Evolutionary conservation across 106 monocot species (phyloP), one percentile per base, ranked within the genome.

Genomic region (Amphibolis antarctica): DNA sequence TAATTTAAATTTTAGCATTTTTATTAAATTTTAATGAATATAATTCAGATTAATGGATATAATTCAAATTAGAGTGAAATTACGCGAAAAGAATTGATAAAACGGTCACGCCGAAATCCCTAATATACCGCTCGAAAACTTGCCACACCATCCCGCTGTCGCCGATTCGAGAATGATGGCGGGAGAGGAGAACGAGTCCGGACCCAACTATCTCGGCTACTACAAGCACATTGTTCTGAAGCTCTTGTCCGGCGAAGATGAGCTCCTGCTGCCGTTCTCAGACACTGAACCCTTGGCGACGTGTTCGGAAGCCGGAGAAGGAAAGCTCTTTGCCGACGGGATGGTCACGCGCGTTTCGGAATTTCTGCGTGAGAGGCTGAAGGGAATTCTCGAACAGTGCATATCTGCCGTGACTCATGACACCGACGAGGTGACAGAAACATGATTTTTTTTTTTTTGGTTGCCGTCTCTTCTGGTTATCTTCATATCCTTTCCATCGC

Each of bases 201-300:
- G 43, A 21, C 63, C 63, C 12, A 15, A 63, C 15, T 63, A 63
- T 24, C 63, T 63, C 6, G 28, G 45, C 4, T 63, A 63, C 63
- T 47, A 63, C 31, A 63, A 48, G 47, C 12, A 63, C 19, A 46
- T 46, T 12, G 22, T 63, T 21, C 47, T 47, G 14, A 47, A 63
- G 63, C 27, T 63, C 18, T 36, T 63, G 46, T 63, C 63, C 25
- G 47, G 31, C 13, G 23, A 2, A 4, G 46, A 63, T 24, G 63
- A 63, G 24, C 47, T 63, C 27, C 63, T 63, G 26, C 20, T 27
- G 11, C 63, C 63, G 0, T 46, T 26, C 46, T 46, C 63, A 17
- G 12, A 46, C 12, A 24, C 24, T 18, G 36, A 60, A 42, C 20
- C 10, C 5, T 9, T 28, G 36, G 17, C 7, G 15, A 60, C 57